phyloP scores from a whole-genome alignment of 495 filamentous ascomycete genomes.

The Penicillium desertorum region DNA sequence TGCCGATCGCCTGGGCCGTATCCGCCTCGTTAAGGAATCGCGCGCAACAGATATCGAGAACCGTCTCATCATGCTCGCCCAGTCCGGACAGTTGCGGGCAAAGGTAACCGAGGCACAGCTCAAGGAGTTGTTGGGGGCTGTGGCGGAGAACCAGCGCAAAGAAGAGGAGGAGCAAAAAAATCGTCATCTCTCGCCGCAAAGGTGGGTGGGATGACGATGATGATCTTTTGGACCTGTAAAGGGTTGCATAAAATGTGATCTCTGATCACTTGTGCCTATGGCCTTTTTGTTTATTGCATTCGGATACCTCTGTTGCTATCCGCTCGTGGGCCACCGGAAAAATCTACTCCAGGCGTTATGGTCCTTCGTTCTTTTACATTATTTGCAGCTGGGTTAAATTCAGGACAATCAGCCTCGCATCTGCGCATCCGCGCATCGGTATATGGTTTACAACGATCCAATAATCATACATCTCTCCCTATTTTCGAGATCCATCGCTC shows the following conservation, averaged over 20 bases:
- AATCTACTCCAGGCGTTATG: slow-evolving; percentile 21
- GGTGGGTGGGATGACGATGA: slow-evolving; percentile 87
- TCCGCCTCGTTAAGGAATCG: slow-evolving; percentile 91
- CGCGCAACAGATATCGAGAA: slow-evolving; percentile 90
- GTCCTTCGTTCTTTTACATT: slow-evolving; percentile 10
- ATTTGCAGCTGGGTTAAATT: slow-evolving; percentile 8
- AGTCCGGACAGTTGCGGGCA: slow-evolving; percentile 76
- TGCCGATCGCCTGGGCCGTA: slow-evolving; percentile 87
- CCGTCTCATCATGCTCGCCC: slow-evolving; percentile 86
- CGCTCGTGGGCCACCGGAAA: slow-evolving; percentile 6
- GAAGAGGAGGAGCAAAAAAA: slow-evolving; percentile 70
- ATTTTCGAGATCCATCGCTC: neutral
- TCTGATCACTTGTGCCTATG: slow-evolving; percentile 6
- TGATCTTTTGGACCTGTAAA: slow-evolving; percentile 66
- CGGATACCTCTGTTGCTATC: slow-evolving; percentile 7
- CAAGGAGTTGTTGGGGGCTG: slow-evolving; percentile 81
- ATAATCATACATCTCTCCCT: slow-evolving; percentile 22
- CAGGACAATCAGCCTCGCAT: neutral
- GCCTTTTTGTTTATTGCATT: slow-evolving; percentile 10
- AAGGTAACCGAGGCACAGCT: slow-evolving; percentile 93
- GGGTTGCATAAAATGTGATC: neutral
- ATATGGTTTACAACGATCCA: slow-evolving; percentile 10
- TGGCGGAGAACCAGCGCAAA: slow-evolving; percentile 68
- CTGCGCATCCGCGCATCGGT: slow-evolving; percentile 2
- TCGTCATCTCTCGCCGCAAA: slow-evolving; percentile 81